phyloP scores from a whole-genome alignment of 768 basidiomycete species.

The Daedalea quercina region DNA sequence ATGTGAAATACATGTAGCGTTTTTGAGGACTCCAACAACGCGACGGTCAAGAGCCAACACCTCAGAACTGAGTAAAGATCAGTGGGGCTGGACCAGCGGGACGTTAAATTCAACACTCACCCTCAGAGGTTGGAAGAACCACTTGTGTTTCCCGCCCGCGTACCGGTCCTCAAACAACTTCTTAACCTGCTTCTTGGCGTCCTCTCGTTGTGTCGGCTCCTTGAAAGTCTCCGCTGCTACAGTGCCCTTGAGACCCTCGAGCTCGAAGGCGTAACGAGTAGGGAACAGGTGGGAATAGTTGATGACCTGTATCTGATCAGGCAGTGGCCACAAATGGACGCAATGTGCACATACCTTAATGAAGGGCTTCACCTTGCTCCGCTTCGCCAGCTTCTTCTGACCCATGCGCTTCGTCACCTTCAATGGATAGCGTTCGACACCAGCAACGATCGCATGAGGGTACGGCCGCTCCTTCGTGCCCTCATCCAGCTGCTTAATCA shows the following conservation, averaged over 20 bases:
- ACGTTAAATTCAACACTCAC: conserved; percentile 32
- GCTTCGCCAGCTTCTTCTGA: conserved; percentile 84
- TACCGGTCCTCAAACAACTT: conserved; percentile 96
- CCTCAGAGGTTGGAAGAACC: conserved; percentile 89
- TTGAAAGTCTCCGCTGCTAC: conserved; percentile 90
- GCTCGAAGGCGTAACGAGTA: conserved; percentile 95
- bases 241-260: conserved; percentile 88
- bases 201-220: conserved; percentile 92
- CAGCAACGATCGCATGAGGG: conserved; percentile 97
- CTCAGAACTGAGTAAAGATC: conserved; percentile 1
- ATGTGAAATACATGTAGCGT: conserved; percentile 16
- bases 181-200: conserved; percentile 94
- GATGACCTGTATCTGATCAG: conserved; percentile 47
- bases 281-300: conserved; percentile 99
- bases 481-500: conserved; percentile 96
- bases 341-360: conserved; percentile 71
- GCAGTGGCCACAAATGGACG: background rate
- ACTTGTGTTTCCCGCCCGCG: conserved; percentile 90
- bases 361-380: conserved; percentile 99
- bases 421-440: conserved; percentile 95
- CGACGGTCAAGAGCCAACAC: background rate
- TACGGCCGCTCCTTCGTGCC: conserved; percentile 95
- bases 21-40: conserved; percentile 4
- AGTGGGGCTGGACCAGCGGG: conserved; percentile 12
- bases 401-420: conserved; percentile 99